Evolutionary conservation across 805 yeast genomes (phyloP).

Genomic region (Saccharomycopsis sp.): DNA sequence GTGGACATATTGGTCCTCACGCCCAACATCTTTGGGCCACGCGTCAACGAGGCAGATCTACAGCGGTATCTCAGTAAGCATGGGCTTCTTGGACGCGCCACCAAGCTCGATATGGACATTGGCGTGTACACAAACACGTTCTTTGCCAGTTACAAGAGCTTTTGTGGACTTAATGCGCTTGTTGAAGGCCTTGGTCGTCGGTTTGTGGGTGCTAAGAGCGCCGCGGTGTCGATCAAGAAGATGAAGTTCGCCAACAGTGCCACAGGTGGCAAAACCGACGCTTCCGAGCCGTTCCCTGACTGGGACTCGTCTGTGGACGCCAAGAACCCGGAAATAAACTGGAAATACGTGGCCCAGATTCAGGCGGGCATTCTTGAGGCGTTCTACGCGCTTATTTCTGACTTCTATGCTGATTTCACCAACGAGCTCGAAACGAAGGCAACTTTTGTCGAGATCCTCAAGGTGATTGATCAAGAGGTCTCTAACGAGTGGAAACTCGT

Average conservation of each 20-base stretch:
- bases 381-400: constrained; percentile 58
- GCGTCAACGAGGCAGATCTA: constrained; percentile 38
- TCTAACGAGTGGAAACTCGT: constrained; percentile 42
- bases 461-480: constrained; percentile 62
- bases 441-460: constrained; percentile 56
- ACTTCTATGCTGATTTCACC: constrained; percentile 69
- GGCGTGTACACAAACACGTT: constrained; percentile 59
- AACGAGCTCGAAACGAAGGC: constrained; percentile 57
- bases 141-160: constrained; percentile 62
- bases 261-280: too few species aligned
- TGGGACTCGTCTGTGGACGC: constrained; percentile 42
- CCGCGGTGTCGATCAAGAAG: constrained; percentile 46
- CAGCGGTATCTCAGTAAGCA: constrained; percentile 32
- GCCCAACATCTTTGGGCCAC: constrained; percentile 48
- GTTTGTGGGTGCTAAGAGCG: constrained; percentile 56
- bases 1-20: constrained; percentile 76
- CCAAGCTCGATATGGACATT: constrained; percentile 53
- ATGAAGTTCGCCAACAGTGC: too few species aligned
- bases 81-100: constrained; percentile 5
- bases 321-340: constrained; percentile 47
- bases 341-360: constrained; percentile 64
- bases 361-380: constrained; percentile 80
- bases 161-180: constrained; percentile 49
- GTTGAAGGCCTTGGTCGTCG: constrained; percentile 48
- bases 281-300: constrained; percentile 43